These are phyloP conservation scores for Bipolaris gigantea DNA, from an alignment of 2,329 filamentous ascomycete species.

Conservation along the genomic window DNA sequence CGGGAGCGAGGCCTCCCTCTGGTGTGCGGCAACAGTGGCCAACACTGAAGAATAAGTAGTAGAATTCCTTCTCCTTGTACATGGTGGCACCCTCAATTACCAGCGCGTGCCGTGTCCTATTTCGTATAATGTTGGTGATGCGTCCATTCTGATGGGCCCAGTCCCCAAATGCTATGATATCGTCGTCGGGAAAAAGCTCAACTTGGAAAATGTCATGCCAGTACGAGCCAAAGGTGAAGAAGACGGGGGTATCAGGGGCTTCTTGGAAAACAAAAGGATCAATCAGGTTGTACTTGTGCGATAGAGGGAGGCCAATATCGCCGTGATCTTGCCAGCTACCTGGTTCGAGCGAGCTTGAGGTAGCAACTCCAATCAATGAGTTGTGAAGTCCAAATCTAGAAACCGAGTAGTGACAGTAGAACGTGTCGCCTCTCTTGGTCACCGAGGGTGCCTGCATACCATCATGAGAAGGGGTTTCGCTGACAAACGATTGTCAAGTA, in stretches of 20 bases:
- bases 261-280: constrained; percentile 51
- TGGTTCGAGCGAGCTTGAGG: constrained; percentile 50
- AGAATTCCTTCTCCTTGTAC: constrained; percentile 54
- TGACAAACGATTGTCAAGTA: neutral
- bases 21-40: constrained; percentile 62
- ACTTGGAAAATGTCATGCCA: constrained; percentile 68
- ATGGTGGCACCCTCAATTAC: constrained; percentile 56
- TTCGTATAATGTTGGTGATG: constrained; percentile 23
- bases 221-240: constrained; percentile 67
- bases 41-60: constrained; percentile 64
- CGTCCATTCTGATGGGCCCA: constrained; percentile 6
- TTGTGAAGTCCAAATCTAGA: constrained; percentile 60
- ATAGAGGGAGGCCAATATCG: constrained; percentile 45
- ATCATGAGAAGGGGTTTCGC: neutral
- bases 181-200: constrained; percentile 39
- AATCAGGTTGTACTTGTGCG: constrained; percentile 52
- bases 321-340: constrained; percentile 64
- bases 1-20: constrained; percentile 50
- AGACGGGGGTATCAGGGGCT: constrained; percentile 35
- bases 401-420: constrained; percentile 65
- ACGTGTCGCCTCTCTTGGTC: constrained; percentile 55
- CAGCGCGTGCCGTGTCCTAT: constrained; percentile 20
- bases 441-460: constrained; percentile 62
- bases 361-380: constrained; percentile 63
- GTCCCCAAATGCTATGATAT: constrained; percentile 12